Conservation (phyloP, 805 yeast species). For the Saccharomycopsis sp. region DNA sequence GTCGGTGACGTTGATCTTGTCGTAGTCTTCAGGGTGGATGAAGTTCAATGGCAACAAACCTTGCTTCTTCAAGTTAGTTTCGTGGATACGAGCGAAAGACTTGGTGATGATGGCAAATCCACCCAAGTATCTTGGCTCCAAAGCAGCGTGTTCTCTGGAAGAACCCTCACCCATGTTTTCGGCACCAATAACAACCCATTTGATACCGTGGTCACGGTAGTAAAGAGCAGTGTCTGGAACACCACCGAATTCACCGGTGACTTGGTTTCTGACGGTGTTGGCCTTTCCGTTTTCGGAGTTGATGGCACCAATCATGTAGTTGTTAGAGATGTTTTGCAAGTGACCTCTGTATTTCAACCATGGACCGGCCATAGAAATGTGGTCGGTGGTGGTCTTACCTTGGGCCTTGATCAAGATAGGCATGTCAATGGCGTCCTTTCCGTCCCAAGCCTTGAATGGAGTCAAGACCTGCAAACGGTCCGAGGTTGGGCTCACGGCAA, state of each 20-base stretch:
- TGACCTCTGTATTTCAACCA: constrained; percentile 99
- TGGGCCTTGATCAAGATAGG: constrained; percentile 94
- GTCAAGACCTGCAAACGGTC: constrained; percentile 93
- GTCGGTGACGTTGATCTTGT: constrained; percentile 87
- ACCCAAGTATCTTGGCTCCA: constrained; percentile 98
- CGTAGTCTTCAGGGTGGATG: constrained; percentile 82
- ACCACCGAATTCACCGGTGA: constrained; percentile 88
- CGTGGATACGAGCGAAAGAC: constrained; percentile 98
- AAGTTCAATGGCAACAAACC: constrained; percentile 97
- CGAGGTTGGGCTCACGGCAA: constrained; percentile 77
- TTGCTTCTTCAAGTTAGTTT: constrained; percentile 99
- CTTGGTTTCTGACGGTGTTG: constrained; percentile 80
- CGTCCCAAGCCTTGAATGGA: constrained; percentile 95
- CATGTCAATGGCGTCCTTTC: constrained; percentile 81
- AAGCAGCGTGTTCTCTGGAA: constrained; percentile 99
- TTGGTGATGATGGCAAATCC: constrained; percentile 96
- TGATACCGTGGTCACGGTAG: constrained; percentile 88
- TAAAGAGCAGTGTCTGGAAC: constrained; percentile 95
- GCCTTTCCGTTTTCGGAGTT: constrained; percentile 95
- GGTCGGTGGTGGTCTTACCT: constrained; percentile 99
- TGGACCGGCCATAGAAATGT: constrained; percentile 99
- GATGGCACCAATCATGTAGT: constrained; percentile 99
- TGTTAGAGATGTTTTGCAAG: constrained; percentile 96
- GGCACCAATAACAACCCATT: constrained; percentile 98
- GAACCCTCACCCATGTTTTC: constrained; percentile 99